These are phyloP conservation scores for Trichoderma gamsii DNA, from an alignment of 495 filamentous ascomycete genomes.

Conservation along the genomic window DNA sequence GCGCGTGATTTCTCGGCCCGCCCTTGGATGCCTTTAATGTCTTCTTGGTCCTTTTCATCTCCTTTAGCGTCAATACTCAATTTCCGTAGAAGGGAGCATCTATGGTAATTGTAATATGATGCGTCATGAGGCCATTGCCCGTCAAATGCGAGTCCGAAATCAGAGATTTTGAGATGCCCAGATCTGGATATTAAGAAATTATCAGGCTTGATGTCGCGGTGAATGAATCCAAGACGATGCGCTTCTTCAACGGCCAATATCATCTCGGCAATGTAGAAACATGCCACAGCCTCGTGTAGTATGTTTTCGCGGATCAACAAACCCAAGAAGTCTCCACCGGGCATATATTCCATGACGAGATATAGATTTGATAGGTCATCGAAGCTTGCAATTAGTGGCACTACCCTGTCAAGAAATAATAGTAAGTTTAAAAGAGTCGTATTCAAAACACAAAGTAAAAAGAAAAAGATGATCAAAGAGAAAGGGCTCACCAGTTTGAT, in stretches of 20 bases:
- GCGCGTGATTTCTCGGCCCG: slow-evolving; percentile 24
- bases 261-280: slow-evolving; percentile 92
- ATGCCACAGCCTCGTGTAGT: slow-evolving; percentile 67
- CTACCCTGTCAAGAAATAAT: slow-evolving; percentile 45
- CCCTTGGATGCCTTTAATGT: slow-evolving; percentile 41
- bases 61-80: slow-evolving; percentile 70
- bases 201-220: slow-evolving; percentile 93
- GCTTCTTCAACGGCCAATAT: slow-evolving; percentile 89
- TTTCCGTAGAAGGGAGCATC: slow-evolving; percentile 67
- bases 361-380: slow-evolving; percentile 80
- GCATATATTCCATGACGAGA: slow-evolving; percentile 96
- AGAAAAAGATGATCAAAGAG: not conserved
- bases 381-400: slow-evolving; percentile 81
- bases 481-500: slow-evolving; percentile 59
- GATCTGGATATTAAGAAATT: slow-evolving; percentile 87
- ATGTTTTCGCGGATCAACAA: slow-evolving; percentile 75
- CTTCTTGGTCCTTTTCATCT: slow-evolving; percentile 64
- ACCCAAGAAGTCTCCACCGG: slow-evolving; percentile 87
- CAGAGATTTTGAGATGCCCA: slow-evolving; percentile 89
- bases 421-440: slow-evolving; percentile 14
- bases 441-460: not conserved
- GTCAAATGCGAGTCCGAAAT: slow-evolving; percentile 91
- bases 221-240: slow-evolving; percentile 80
- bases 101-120: slow-evolving; percentile 73
- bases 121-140: slow-evolving; percentile 92